A percentile compares a stretch with the other conserved stretches of the same genome.
phyloP scores from a whole-genome alignment of 2,329 filamentous ascomycete species.

The Lachnellula willkommii region DNA sequence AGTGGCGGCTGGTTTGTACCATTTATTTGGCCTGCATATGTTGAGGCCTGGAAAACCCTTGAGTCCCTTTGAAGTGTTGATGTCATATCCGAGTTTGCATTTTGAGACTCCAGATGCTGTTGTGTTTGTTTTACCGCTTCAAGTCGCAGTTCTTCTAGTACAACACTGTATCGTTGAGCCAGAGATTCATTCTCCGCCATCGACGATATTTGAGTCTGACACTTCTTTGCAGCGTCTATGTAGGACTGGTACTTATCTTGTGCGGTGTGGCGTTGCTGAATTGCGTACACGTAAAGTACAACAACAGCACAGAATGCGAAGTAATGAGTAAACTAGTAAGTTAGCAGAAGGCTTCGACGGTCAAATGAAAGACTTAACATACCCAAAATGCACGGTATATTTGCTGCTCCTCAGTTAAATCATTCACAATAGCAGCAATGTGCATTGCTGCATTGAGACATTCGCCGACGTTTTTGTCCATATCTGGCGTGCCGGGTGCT shows the following conservation, averaged over 20 bases:
- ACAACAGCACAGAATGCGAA: slow-evolving; percentile 42
- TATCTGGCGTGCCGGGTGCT: slow-evolving; percentile 9
- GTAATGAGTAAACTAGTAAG: slow-evolving; percentile 35
- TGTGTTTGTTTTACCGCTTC: slow-evolving; percentile 17
- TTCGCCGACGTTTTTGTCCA: slow-evolving; percentile 27
- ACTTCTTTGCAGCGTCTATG: slow-evolving; percentile 36
- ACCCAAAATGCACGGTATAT: slow-evolving; percentile 41
- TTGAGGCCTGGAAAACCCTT: not conserved
- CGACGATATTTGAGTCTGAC: slow-evolving; percentile 36
- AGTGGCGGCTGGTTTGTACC: not conserved
- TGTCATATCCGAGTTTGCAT: not conserved
- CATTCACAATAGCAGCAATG: slow-evolving; percentile 36
- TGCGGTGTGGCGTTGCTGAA: slow-evolving; percentile 33
- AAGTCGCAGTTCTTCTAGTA: slow-evolving; percentile 36
- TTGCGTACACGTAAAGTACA: slow-evolving; percentile 41
- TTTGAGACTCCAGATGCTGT: not conserved
- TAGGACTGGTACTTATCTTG: slow-evolving; percentile 29
- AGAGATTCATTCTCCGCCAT: slow-evolving; percentile 37
- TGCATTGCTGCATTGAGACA: slow-evolving; percentile 39
- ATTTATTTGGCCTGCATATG: not conserved
- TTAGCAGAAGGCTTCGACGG: not conserved
- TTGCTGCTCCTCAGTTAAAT: slow-evolving; percentile 32
- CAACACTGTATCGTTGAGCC: slow-evolving; percentile 38
- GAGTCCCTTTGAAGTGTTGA: not conserved
- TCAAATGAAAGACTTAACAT: slow-evolving; percentile 1